Evolutionary conservation across 2,329 filamentous ascomycete genomes (phyloP), one percentile per base, ranked within the genome.

Genomic region (Fusarium brevicatenulatum): DNA sequence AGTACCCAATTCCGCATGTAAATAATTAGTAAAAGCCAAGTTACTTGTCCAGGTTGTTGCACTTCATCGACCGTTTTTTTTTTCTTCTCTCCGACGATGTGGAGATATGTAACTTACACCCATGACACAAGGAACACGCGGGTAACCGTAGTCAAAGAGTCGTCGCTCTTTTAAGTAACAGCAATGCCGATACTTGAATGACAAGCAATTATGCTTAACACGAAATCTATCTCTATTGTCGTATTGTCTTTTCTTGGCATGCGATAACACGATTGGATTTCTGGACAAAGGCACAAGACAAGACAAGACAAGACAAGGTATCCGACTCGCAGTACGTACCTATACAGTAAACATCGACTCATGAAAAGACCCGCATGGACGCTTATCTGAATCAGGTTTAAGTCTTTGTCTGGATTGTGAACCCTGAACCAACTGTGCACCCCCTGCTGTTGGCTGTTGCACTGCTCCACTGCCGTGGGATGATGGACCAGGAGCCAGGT

Each of bases 391-490:
- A 63, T 73, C 70, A 53, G 69, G 53, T 21, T 30, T 62, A 52
- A 39, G 34, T 40, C 49, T 34, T 28, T 25, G 30, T 44, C 44
- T 53, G 44, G 52, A 57, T 42, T 63, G 23, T 47, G 43, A 59
- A 60, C 53, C 53, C 43, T 59, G 57, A 67, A 54, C 61, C 57
- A 71, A 67, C 61, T 59, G 44, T 46, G 39, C 40, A 54, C 63
- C 59, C 63, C 69, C 53, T 68, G 53, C 39, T 49, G 58, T 62
- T 55, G 47, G 49, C 39, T 49, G 63, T 62, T 55, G 47, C 55
- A 68, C 42, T 43, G 32, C 70, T 73, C 66, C 71, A 70, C 70
- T 63, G 49, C 63, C 52, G 68, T 74, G 67, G 67, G 67, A 74
- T 68, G 66, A 61, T 67, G 61, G 58, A 50, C 65, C 59, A 60